Evolutionary conservation across 2,329 filamentous ascomycete genomes (phyloP), one percentile per base, ranked within the genome.

Genomic region (Truncatella angustata): DNA sequence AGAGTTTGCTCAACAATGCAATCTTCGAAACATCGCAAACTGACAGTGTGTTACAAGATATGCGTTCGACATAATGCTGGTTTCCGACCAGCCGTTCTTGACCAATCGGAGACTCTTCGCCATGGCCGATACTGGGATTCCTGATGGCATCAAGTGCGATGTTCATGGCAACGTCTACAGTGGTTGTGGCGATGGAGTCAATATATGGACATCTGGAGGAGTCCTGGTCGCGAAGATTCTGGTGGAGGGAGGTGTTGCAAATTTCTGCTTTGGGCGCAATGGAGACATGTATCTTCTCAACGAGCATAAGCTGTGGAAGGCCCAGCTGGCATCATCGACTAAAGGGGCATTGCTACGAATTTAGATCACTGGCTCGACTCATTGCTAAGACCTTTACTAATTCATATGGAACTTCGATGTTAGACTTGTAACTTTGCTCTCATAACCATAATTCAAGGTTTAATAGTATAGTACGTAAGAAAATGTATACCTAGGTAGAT

Each of bases 101-200:
- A 58, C 60, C 1, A 80, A 81, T 59, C 72, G 72, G 44, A 74
- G 78, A 21, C 60, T 81, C 0, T 84, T 85, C 57, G 74, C 30
- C 64, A 65, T 0, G 78, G 78, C 0, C 75, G 5, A 78, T 80
- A 0, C 68, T 59, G 54, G 70, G 66, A 24, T 68, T 79, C 39
- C 63, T 66, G 35, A 76, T n/a, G n/a, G n/a, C n/a, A n/a, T n/a
- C n/a, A n/a, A n/a, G n/a, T n/a, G 72, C 49, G 75, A 78, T 54
- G 39, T 51, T 1, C 49, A 59, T 4, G 76, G 75, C 1, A 76
- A 77, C 53, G 70, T 80, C 1, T 80, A 75, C 56, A 67, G 71
- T 35, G 75, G 73, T 0, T 76, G 74, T 51, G 71, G 68, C 3
- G 77, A 77, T 51, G 77, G 77, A 10, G 64, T 81, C n/a, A 74